These are phyloP conservation scores for Dendrobium officinale DNA, from an alignment of 106 monocot species.

Conservation along the genomic window DNA sequence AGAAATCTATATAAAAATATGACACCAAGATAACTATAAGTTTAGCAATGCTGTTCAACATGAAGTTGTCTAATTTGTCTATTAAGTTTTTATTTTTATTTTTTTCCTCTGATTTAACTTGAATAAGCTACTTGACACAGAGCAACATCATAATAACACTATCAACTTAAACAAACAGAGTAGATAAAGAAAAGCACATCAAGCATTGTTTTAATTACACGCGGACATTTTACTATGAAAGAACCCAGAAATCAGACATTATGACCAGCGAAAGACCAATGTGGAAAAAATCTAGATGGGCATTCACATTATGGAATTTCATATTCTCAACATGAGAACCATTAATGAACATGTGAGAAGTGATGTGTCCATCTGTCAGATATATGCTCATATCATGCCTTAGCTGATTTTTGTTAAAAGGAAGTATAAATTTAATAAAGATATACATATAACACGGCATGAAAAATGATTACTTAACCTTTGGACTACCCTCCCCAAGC, in stretches of 20 bases:
- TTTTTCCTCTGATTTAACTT: not conserved
- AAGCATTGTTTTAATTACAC: not conserved
- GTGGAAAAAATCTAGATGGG: not conserved
- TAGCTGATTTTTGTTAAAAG: not conserved
- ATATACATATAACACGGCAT: not conserved
- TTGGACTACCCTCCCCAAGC: constrained; percentile 82
- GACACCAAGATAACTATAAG: not conserved
- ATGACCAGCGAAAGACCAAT: not conserved
- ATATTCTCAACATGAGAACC: not conserved
- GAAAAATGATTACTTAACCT: constrained; percentile 35
- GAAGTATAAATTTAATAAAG: not conserved
- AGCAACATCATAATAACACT: not conserved
- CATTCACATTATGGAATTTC: not conserved
- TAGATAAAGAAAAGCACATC: not conserved
- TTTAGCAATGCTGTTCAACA: not conserved
- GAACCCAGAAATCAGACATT: not conserved
- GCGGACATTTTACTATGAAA: not conserved
- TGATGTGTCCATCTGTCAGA: not conserved
- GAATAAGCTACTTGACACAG: not conserved
- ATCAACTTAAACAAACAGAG: not conserved
- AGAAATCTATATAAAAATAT: not conserved
- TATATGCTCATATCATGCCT: not conserved
- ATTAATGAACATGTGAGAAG: not conserved
- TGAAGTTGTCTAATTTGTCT: not conserved
- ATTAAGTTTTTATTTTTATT: not conserved